Conservation (phyloP, 2,329 filamentous ascomycete species). For the Waltergamsia citrina region DNA sequence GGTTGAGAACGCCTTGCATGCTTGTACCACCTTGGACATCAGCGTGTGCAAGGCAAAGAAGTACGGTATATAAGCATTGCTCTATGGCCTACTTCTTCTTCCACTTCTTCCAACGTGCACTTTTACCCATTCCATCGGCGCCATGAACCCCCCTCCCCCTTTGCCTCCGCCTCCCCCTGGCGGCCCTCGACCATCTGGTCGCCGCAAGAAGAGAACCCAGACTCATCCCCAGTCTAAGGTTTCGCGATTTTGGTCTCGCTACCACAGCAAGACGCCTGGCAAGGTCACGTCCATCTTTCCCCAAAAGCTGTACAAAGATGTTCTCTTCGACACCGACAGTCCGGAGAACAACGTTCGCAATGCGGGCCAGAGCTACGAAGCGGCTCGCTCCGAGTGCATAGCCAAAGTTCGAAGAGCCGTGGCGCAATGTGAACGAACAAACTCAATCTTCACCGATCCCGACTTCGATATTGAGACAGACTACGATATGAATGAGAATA, state of each 20-base stretch:
- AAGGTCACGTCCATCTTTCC: conserved; percentile 35
- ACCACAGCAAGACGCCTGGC: conserved; percentile 28
- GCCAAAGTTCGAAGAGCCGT: conserved; percentile 28
- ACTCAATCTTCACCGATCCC: conserved; percentile 33
- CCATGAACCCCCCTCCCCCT: neutral
- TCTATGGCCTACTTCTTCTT: too few species aligned
- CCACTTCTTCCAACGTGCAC: too few species aligned
- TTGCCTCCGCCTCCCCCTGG: neutral
- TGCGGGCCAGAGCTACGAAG: conserved; percentile 30
- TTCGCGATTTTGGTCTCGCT: conserved; percentile 30
- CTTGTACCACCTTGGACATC: too few species aligned
- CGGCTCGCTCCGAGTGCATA: conserved; percentile 27
- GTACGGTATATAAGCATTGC: too few species aligned
- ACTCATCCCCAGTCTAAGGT: conserved; percentile 26
- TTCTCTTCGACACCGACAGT: conserved; percentile 11
- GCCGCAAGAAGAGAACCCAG: conserved; percentile 1
- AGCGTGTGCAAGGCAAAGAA: too few species aligned
- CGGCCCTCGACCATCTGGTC: neutral
- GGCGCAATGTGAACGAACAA: conserved; percentile 31
- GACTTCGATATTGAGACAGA: conserved; percentile 34
- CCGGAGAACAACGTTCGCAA: conserved; percentile 20
- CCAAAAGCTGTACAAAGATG: conserved; percentile 24
- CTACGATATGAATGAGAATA: conserved; percentile 19
- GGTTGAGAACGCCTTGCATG: too few species aligned
- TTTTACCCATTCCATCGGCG: too few species aligned